Evolutionary conservation across 192 early-diverging fungal species (phyloP), one percentile per base, ranked within the genome.

Genomic region (Podila minutissima): DNA sequence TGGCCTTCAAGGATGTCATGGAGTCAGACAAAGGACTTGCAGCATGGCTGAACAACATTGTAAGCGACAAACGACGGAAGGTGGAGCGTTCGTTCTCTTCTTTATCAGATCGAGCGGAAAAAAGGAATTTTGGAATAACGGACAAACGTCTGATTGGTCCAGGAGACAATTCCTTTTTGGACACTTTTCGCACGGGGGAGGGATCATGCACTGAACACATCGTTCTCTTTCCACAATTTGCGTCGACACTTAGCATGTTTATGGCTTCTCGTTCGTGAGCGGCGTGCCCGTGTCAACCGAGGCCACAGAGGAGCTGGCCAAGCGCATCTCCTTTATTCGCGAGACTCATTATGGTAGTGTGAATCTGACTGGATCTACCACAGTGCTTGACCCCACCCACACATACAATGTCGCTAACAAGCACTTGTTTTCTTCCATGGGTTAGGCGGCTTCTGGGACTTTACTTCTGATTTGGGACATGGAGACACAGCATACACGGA

Each of bases 401-500:
- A 2, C 13, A 15, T 46, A 37, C 35, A 37, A 37, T 17, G 15
- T 46, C 2, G 15, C 41, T 46, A 17, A 46, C 41, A 46, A 1
- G 15, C 12, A 12, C 15, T 0, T 17, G 0, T 17, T 17, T 46
- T 46, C 15, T 46, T 46, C 41, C 41, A 15, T 46, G 41, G 41
- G 41, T 1, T 69, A 85, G 83, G 83, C 29, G 86, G 85, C 7
- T 90, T 95, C 67, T 96, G 94, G 94, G 92, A 91, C 28, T 93
- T 95, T 50, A 92, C 91, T 5, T 82, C 94, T 9, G 84, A 95
- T 64, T 82, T 94, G 49, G 90, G 84, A 32, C 93, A 94, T 82
- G 95, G 89, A 62, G 95, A 96, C 81, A 95, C 94, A 0, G 95
- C 95, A 13, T 96, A 95, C 72, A 94, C 95, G 9, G 82, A 76